phyloP scores from a whole-genome alignment of 2,329 filamentous ascomycete species.

The Penicillium sp. region DNA sequence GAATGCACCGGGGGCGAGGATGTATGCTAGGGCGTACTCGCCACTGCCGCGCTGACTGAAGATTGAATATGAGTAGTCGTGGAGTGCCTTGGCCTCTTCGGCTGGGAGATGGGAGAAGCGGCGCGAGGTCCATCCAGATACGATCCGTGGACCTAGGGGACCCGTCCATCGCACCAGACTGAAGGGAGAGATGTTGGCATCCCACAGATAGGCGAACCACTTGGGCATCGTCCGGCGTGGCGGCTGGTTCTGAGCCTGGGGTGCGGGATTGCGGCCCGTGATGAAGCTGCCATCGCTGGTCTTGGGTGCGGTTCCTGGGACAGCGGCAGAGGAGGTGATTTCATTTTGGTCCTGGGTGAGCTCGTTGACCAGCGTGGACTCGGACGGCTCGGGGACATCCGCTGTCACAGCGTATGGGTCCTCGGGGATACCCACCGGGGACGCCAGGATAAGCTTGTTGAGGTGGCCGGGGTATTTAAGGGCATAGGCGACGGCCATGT shows the following conservation, averaged over 20 bases:
- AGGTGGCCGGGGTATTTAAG: conserved; percentile 92
- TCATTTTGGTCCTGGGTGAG: conserved; percentile 71
- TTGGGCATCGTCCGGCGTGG: conserved; percentile 66
- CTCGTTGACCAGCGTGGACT: conserved; percentile 72
- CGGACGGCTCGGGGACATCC: conserved; percentile 72
- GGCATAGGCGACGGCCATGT: conserved; percentile 91
- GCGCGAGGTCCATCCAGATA: conserved; percentile 91
- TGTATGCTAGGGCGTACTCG: conserved; percentile 88
- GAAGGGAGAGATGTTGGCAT: conserved; percentile 94
- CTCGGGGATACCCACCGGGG: conserved; percentile 90
- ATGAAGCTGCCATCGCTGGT: conserved; percentile 56
- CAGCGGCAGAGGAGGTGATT: conserved; percentile 28
- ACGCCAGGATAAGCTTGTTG: conserved; percentile 94
- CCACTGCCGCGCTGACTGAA: conserved; percentile 90
- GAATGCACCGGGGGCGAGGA: conserved; percentile 90
- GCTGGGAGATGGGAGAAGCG: conserved; percentile 84
- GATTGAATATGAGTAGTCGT: conserved; percentile 91
- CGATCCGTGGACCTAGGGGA: conserved; percentile 83
- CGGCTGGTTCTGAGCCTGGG: conserved; percentile 43
- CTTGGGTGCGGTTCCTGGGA: conserved; percentile 28
- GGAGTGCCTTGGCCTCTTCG: conserved; percentile 77
- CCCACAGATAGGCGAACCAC: conserved; percentile 94
- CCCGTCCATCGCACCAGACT: conserved; percentile 84
- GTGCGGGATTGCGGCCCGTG: conserved; percentile 42
- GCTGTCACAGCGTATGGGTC: conserved; percentile 85